phyloP scores from a whole-genome alignment of 2,329 filamentous ascomycete species.

The Ampelomyces quisqualis region DNA sequence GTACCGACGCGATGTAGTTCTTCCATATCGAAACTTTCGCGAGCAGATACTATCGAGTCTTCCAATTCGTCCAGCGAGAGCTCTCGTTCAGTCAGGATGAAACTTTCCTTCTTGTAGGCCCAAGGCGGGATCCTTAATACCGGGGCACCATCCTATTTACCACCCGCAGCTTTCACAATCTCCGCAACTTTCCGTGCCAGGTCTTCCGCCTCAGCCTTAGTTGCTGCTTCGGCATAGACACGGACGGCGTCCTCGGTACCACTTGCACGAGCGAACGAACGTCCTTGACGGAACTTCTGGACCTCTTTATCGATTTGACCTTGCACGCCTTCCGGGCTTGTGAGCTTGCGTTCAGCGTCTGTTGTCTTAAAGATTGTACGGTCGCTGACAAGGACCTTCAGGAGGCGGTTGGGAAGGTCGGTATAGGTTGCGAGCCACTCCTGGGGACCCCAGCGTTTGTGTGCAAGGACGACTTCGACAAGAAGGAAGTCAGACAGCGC shows the following conservation, averaged over 20 bases:
- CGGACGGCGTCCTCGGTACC: slow-evolving; percentile 95
- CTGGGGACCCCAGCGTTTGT: slow-evolving; percentile 86
- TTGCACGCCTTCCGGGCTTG: slow-evolving; percentile 76
- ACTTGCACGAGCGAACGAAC: slow-evolving; percentile 87
- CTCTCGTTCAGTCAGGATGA: neutral
- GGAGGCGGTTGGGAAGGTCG: slow-evolving; percentile 92
- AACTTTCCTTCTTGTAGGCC: neutral
- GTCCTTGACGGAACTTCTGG: slow-evolving; percentile 84
- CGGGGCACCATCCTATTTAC: slow-evolving; percentile 17
- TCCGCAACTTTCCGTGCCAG: slow-evolving; percentile 79
- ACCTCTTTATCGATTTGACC: slow-evolving; percentile 83
- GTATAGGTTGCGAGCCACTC: slow-evolving; percentile 94
- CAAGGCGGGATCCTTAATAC: slow-evolving; percentile 1
- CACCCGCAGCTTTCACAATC: slow-evolving; percentile 59
- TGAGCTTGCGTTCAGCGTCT: slow-evolving; percentile 86
- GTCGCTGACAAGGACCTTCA: slow-evolving; percentile 85
- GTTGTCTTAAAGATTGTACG: slow-evolving; percentile 88
- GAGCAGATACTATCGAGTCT: neutral
- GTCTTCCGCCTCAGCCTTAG: slow-evolving; percentile 85
- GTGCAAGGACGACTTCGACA: slow-evolving; percentile 91
- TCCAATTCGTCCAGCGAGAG: neutral
- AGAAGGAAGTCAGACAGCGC: slow-evolving; percentile 94
- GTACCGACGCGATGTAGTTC: neutral
- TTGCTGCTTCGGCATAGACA: slow-evolving; percentile 93
- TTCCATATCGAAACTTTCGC: neutral